These are phyloP conservation scores for Chalciporus sp. DNA, from an alignment of 1,284 basidiomycete species.

Conservation along the genomic window DNA sequence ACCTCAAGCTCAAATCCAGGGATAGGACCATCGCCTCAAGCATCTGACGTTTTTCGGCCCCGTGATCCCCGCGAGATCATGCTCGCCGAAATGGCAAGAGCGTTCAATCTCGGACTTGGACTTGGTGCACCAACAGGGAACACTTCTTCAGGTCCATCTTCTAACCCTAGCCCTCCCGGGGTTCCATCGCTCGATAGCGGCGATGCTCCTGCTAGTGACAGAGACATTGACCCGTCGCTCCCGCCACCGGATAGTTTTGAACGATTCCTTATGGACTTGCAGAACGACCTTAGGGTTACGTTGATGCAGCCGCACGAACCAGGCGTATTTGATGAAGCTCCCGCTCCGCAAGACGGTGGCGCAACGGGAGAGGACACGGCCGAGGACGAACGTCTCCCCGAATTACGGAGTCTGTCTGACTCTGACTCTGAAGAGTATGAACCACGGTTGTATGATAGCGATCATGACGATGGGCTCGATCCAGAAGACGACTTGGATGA, in stretches of 20 bases:
- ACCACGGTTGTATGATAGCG: conserved; percentile 15
- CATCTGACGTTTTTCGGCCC: conserved; percentile 20
- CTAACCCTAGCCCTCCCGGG: conserved; percentile 14
- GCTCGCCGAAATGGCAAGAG: conserved; percentile 75
- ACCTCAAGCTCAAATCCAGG: conserved; percentile 6
- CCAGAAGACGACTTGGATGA: conserved; percentile 9
- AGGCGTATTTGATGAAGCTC: conserved; percentile 9
- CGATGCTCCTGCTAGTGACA: conserved; percentile 8
- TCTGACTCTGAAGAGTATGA: conserved; percentile 30
- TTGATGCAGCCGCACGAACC: conserved; percentile 42
- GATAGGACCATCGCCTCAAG: conserved; percentile 22
- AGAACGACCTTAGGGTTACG: conserved; percentile 64
- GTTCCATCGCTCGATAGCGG: conserved; percentile 4
- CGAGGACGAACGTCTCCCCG: conserved; percentile 26
- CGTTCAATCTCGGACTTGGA: conserved; percentile 71
- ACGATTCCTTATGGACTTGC: conserved; percentile 72
- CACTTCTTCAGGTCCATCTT: conserved; percentile 2
- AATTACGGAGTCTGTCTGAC: conserved; percentile 31
- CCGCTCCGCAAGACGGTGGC: conserved; percentile 20
- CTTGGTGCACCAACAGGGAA: conserved; percentile 35
- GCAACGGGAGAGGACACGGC: conserved; percentile 23
- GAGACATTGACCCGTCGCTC: conserved; percentile 23
- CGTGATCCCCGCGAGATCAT: conserved; percentile 61
- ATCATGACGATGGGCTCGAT: conserved; percentile 17
- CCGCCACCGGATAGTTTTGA: conserved; percentile 75